Conservation (phyloP, 805 yeast genomes). For the Starmerella apicola region DNA sequence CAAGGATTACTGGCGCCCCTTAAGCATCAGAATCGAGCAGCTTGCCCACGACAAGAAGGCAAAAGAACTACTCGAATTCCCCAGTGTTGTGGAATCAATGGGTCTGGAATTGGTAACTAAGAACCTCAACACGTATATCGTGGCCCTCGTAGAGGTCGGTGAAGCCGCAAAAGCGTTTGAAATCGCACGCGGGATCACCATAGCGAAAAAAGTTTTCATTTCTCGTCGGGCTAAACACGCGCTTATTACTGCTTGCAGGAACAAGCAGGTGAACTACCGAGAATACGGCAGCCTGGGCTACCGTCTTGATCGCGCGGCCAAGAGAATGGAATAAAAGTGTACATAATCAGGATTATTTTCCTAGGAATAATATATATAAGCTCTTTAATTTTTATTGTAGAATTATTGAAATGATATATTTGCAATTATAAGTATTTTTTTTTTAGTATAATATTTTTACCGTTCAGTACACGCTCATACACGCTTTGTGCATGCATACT, state of each 20-base stretch:
- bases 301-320: not conserved
- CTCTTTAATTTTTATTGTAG: too few species aligned
- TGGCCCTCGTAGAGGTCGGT: constrained; percentile 1
- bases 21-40: constrained; percentile 9
- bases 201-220: not conserved
- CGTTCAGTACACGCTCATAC: too few species aligned
- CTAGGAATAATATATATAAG: too few species aligned
- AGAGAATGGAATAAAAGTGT: too few species aligned
- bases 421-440: too few species aligned
- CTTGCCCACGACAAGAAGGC: constrained; percentile 1
- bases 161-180: constrained; percentile 2
- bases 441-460: too few species aligned
- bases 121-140: constrained; percentile 5
- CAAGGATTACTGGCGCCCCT: constrained; percentile 3
- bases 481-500: too few species aligned
- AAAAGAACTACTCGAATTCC: constrained; percentile 7
- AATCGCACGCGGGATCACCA: not conserved
- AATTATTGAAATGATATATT: too few species aligned
- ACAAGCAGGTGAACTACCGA: constrained; percentile 1
- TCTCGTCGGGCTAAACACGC: not conserved
- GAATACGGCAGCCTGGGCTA: constrained; percentile 5
- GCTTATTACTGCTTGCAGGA: not conserved
- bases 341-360: too few species aligned
- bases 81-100: constrained; percentile 2
- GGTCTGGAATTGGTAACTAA: constrained; percentile 8